Percentiles rank a stretch among this genome's conserved stretches.
These are phyloP conservation scores for Trapa incisa DNA, from an alignment of 345 rosid species.

Conservation along the genomic window DNA sequence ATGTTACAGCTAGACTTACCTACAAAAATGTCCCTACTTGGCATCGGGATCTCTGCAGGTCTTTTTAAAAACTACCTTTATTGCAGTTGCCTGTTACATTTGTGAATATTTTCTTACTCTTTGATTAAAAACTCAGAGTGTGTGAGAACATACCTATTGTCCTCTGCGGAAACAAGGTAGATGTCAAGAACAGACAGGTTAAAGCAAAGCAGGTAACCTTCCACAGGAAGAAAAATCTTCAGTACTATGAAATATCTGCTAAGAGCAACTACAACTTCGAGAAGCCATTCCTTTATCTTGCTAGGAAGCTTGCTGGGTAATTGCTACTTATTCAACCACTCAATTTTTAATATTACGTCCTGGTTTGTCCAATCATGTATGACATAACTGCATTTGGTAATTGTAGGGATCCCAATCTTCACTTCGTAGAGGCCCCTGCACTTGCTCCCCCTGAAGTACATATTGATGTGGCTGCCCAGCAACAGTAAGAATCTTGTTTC, in stretches of 20 bases:
- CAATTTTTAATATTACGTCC: background rate
- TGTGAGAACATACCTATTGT: conserved; percentile 90
- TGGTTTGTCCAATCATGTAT: background rate
- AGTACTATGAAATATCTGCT: conserved; percentile 87
- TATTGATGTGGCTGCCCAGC: conserved; percentile 72
- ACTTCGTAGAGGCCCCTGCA: conserved; percentile 92
- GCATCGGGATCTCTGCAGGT: conserved; percentile 97
- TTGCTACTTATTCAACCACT: background rate
- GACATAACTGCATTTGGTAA: conserved; percentile 3
- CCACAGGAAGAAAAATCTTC: conserved; percentile 91
- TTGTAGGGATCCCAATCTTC: conserved; percentile 61
- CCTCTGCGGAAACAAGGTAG: conserved; percentile 86
- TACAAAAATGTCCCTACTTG: conserved; percentile 99
- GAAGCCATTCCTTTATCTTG: conserved; percentile 86
- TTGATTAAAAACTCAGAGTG: conserved; percentile 29
- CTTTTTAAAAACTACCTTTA: background rate
- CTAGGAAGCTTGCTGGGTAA: conserved; percentile 86
- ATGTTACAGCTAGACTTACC: conserved; percentile 87
- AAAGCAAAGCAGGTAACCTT: conserved; percentile 85
- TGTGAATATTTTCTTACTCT: background rate
- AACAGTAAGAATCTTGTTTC: conserved; percentile 42
- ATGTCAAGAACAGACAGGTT: conserved; percentile 91
- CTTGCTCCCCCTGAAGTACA: conserved; percentile 90
- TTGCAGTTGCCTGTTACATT: background rate
- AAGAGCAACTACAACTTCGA: conserved; percentile 91